Conservation (phyloP, 2,329 filamentous ascomycete genomes). For the Paracamarosporium sp. region DNA sequence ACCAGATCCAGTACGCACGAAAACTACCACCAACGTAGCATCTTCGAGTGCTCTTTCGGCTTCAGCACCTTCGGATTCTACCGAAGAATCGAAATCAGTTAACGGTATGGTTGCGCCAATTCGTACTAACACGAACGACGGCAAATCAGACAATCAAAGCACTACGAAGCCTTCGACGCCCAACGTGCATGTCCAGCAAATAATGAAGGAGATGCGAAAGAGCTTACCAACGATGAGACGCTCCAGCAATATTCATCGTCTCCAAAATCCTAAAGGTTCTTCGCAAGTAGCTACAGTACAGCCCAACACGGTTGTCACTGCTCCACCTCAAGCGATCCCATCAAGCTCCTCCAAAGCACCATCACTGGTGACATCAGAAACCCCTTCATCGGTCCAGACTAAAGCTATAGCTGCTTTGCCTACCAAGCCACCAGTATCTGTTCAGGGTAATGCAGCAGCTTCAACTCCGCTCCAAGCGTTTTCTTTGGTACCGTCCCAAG, state of each 20-base stretch:
- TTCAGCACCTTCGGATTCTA: too few relatives aligned
- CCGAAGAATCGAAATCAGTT: too few relatives aligned
- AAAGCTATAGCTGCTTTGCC: neutral
- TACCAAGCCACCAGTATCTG: neutral
- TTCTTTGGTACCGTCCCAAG: neutral
- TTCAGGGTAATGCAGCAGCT: neutral
- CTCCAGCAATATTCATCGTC: neutral
- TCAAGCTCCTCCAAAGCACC: neutral
- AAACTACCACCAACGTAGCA: too few relatives aligned
- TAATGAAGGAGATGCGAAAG: neutral
- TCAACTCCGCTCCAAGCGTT: neutral
- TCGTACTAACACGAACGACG: neutral
- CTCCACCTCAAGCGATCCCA: neutral
- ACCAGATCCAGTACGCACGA: neutral
- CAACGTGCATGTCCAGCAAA: neutral
- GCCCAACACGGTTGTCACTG: neutral
- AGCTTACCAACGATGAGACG: neutral
- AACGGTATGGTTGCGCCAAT: neutral
- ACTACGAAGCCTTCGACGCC: too few relatives aligned
- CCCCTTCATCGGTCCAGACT: neutral
- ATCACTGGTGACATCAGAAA: neutral
- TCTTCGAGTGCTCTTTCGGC: too few relatives aligned
- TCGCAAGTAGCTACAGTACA: neutral
- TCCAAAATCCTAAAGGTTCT: neutral
- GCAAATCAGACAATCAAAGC: too few relatives aligned